A percentile compares a stretch with the other conserved stretches of the same genome.
Conservation (phyloP, 2,329 filamentous ascomycete genomes). For the Corynespora cassiicola region DNA sequence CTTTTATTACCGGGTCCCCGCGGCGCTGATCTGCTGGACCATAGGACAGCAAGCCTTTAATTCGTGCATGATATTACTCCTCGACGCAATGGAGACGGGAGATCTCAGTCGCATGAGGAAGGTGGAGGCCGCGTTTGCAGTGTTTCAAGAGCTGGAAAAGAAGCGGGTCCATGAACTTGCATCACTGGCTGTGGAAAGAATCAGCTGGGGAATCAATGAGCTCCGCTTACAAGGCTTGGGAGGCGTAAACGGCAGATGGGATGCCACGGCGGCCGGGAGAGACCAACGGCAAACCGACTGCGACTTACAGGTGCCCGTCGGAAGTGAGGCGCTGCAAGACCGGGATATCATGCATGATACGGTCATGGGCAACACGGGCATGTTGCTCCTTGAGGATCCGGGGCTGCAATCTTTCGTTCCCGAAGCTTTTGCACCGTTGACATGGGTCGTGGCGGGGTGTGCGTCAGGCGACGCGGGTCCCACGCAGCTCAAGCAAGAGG, state of each 20-base stretch:
- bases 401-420: slow-evolving; percentile 48
- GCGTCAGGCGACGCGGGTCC: slow-evolving; percentile 7
- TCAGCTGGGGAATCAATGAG: slow-evolving; percentile 40
- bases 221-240: slow-evolving; percentile 19
- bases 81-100: slow-evolving; percentile 53
- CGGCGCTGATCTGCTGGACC: slow-evolving; percentile 56
- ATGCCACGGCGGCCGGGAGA: slow-evolving; percentile 14
- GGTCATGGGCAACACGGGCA: slow-evolving; percentile 56
- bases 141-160: slow-evolving; percentile 51
- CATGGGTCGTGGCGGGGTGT: slow-evolving; percentile 29
- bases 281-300: slow-evolving; percentile 2
- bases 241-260: slow-evolving; percentile 14
- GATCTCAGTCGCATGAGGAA: slow-evolving; percentile 45
- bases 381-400: slow-evolving; percentile 55
- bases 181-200: slow-evolving; percentile 49
- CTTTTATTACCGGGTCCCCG: slow-evolving; percentile 51
- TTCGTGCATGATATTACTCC: slow-evolving; percentile 56
- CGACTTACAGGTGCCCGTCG: slow-evolving; percentile 13
- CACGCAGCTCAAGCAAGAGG: slow-evolving; percentile 16
- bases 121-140: slow-evolving; percentile 48
- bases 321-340: slow-evolving; percentile 20
- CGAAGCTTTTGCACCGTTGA: slow-evolving; percentile 41
- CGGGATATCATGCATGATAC: slow-evolving; percentile 35
- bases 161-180: slow-evolving; percentile 55
- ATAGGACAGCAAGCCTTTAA: slow-evolving; percentile 59